A percentile compares a stretch with the other conserved stretches of the same genome.
phyloP scores from a whole-genome alignment of 352 stramenopile genomes.

The Phytophthora pini region DNA sequence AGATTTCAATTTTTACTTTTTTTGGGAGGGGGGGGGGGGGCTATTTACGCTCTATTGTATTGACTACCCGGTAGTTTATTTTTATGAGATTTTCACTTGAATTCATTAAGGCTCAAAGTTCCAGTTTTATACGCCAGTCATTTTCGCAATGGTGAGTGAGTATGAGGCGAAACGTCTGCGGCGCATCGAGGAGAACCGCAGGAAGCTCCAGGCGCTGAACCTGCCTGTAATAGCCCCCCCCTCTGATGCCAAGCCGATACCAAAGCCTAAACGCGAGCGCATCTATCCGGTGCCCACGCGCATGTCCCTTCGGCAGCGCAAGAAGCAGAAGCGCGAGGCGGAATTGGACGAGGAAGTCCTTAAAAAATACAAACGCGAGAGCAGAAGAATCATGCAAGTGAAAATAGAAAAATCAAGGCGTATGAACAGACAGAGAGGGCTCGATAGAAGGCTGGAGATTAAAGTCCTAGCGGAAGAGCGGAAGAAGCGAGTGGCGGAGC shows the following conservation, averaged over 20 bases:
- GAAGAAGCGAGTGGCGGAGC: not conserved
- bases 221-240: constrained; percentile 16
- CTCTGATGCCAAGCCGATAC: not conserved
- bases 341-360: constrained; percentile 1
- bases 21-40: not conserved
- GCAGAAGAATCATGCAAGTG: constrained; percentile 2
- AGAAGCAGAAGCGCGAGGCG: constrained; percentile 9
- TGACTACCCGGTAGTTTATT: too few relatives aligned
- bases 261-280: constrained; percentile 20
- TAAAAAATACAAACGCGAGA: constrained; percentile 6
- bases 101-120: too few relatives aligned
- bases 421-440: constrained; percentile 9
- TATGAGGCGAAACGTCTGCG: constrained; percentile 71
- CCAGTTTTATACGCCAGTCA: constrained; percentile 21
- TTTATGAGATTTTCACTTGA: too few relatives aligned
- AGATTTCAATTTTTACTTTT: not conserved
- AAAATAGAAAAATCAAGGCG: constrained; percentile 12
- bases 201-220: constrained; percentile 46
- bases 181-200: constrained; percentile 64
- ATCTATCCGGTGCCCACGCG: not conserved
- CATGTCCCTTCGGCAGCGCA: constrained; percentile 19
- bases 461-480: not conserved
- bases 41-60: too few relatives aligned
- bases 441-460: constrained; percentile 10
- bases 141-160: constrained; percentile 40